Conservation (phyloP, 148 eudicot species). For the Rhododendron henanense region DNA sequence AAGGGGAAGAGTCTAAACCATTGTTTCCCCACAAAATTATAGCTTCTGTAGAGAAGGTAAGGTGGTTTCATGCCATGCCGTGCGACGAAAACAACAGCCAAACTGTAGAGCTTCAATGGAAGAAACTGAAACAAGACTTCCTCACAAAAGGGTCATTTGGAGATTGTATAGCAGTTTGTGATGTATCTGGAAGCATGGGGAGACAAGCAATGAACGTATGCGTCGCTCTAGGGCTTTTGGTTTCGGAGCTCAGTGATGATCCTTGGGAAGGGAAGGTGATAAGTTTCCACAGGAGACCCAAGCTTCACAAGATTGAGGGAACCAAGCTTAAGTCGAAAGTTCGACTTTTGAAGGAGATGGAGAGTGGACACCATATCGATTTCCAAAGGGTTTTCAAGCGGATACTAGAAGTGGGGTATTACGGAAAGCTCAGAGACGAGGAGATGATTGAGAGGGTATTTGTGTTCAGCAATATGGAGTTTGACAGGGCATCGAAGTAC, state of each 20-base stretch:
- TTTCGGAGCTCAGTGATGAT: neutral
- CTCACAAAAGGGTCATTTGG: neutral
- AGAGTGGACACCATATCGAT: neutral
- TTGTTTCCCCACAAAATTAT: neutral
- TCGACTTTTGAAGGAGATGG: neutral
- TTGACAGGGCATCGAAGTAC: neutral
- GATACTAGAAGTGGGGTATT: neutral
- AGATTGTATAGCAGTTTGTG: neutral
- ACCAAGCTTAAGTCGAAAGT: neutral
- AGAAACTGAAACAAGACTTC: neutral
- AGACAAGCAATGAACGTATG: neutral
- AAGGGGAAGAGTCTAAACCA: neutral
- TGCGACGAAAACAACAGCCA: neutral
- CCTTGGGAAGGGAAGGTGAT: constrained; percentile 5
- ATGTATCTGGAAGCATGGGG: neutral
- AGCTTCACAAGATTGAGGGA: neutral
- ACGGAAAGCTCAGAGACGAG: neutral
- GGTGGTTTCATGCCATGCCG: too few species aligned
- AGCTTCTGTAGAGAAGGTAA: neutral
- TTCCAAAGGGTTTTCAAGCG: neutral
- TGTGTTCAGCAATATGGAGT: neutral
- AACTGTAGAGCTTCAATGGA: neutral
- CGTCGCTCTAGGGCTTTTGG: neutral
- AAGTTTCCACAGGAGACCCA: neutral
- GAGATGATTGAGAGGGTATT: neutral